Conservation (phyloP, 768 basidiomycete genomes). For the Kwoniella newhampshirensis region DNA sequence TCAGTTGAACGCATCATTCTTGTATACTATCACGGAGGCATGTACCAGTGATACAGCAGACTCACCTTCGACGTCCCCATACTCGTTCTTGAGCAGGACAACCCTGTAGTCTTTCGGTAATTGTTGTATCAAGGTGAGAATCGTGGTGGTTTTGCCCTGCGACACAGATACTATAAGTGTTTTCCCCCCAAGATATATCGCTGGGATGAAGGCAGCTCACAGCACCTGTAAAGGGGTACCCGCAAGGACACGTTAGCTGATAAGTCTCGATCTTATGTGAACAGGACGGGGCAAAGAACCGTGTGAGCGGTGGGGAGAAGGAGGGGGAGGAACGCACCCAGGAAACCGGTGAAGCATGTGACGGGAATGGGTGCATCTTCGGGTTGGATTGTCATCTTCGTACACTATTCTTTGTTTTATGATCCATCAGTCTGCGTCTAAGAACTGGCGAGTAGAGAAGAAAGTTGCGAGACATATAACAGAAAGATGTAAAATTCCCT, state of each 20-base stretch:
- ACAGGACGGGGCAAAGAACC: not conserved
- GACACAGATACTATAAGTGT: not conserved
- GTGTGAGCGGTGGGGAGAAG: not conserved
- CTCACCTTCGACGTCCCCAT: conserved; percentile 84
- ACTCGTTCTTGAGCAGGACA: conserved; percentile 92
- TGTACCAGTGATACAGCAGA: not conserved
- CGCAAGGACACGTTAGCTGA: not conserved
- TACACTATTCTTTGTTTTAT: too few relatives aligned
- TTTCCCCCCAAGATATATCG: not conserved
- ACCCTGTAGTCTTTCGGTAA: conserved; percentile 83
- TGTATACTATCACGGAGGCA: not conserved
- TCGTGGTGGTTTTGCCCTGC: conserved; percentile 55
- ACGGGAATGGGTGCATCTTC: conserved; percentile 63
- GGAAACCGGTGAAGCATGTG: conserved; percentile 93
- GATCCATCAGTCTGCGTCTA: too few relatives aligned
- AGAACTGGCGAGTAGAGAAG: too few relatives aligned
- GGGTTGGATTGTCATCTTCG: conserved; percentile 13
- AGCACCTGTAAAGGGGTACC: conserved; percentile 20
- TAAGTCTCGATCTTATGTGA: too few relatives aligned
- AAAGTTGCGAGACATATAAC: too few relatives aligned
- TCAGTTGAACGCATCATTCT: conserved; percentile 1
- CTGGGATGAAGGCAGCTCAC: conserved; percentile 28
- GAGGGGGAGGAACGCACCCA: conserved; percentile 52
- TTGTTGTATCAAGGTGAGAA: conserved; percentile 76
- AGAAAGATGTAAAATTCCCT: too few relatives aligned